Base-by-base conservation (phyloP, 345 rosid species). In the Lepidium africanum region DNA sequence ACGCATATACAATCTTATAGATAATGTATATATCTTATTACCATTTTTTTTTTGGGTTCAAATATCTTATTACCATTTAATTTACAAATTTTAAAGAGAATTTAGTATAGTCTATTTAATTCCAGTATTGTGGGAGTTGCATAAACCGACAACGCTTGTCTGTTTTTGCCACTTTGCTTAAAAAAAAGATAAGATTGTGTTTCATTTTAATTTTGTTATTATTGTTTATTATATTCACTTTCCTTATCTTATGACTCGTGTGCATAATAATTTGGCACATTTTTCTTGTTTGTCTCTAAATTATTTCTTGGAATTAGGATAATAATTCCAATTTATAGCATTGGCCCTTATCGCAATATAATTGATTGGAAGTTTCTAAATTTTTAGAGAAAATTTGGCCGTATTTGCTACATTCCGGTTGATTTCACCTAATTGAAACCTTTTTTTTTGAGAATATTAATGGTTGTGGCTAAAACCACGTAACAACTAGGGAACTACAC, bases 251-350 rank as follows among this genome's bases (percentile, higher is more conserved):
- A 71, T 14, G 61, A 63, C 57, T 63, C 70, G 65, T 71, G 65
- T 73, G 19, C 56, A 45, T n/a, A 45, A 73, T 33, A 73, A 59
- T 59, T 35, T 42, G 67, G 13, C 72, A 66, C 77, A 73, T 59
- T 73, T 73, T 59, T 59, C 77, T 59, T 66, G 62, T 35, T 73
- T 66, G 55, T 66, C 48, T 59, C 41, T 62, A 59, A 66, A 50
- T 23, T 66, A 16, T 59, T 50, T 48, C 15, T 50, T 38, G 53
- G 27, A 72, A 40, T 13, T 16, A 38, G 54, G 61, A 58, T 42
- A 66, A 59, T 42, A 66, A 59, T 12, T 42, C 48, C 52, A 43
- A 10, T 10, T 48, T 35, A 52, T 36, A 63, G 33, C 13, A n/a
- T 47, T 19, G 58, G 56, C 57, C 50, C 1, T 64, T 27, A 47